phyloP scores from a whole-genome alignment of 2,329 filamentous ascomycete species.

The Clonostachys sp. region DNA sequence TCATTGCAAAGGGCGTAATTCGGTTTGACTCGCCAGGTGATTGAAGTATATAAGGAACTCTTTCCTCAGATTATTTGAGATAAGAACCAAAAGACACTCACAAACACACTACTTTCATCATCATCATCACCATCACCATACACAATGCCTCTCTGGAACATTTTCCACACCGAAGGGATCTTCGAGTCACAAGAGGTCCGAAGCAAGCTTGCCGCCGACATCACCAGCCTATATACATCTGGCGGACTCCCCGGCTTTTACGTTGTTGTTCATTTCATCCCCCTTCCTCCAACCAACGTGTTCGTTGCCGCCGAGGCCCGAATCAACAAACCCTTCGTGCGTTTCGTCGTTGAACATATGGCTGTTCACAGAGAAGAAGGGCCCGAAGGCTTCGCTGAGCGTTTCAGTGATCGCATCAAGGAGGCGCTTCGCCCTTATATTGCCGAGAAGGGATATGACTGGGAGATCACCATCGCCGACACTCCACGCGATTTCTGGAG shows the following conservation, averaged over 20 bases:
- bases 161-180: constrained; percentile 28
- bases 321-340: constrained; percentile 20
- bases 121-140: background rate
- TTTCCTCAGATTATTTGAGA: too few species aligned
- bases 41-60: too few species aligned
- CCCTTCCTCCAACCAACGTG: constrained; percentile 12
- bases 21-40: too few species aligned
- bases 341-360: constrained; percentile 19
- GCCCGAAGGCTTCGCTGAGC: constrained; percentile 6
- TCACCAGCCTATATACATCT: constrained; percentile 19
- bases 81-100: background rate
- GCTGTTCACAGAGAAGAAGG: constrained; percentile 17
- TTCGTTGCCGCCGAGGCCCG: constrained; percentile 8
- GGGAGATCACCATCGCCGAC: constrained; percentile 36
- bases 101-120: background rate
- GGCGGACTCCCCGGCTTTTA: constrained; percentile 34
- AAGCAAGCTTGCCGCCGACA: constrained; percentile 20
- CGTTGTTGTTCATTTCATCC: constrained; percentile 32
- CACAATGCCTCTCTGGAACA: constrained; percentile 36
- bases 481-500: constrained; percentile 36
- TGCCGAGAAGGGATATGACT: constrained; percentile 32
- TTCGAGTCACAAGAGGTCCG: constrained; percentile 21
- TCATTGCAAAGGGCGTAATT: too few species aligned
- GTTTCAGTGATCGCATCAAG: constrained; percentile 14
- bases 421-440: constrained; percentile 28